Conservation (phyloP, 2,329 filamentous ascomycete species). For the Paramyrothecium sp. region DNA sequence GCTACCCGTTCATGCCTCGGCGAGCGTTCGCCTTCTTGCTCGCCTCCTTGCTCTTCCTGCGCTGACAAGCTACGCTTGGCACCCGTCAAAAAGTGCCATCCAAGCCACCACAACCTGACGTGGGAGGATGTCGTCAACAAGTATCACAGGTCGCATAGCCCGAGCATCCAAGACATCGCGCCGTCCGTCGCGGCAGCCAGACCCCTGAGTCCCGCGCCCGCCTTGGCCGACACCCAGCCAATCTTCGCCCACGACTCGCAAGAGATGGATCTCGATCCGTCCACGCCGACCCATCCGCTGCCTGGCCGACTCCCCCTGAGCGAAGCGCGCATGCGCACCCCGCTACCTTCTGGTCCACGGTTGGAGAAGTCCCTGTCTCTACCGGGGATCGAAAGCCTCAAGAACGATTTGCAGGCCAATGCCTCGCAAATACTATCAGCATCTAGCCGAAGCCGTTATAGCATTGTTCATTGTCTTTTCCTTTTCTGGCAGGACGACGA, state of each 20-base stretch:
- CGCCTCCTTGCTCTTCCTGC: not conserved
- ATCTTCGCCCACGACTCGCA: conserved; percentile 45
- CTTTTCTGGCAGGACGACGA: conserved; percentile 57
- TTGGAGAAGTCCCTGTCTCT: conserved; percentile 49
- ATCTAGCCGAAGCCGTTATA: conserved; percentile 51
- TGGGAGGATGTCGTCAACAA: conserved; percentile 59
- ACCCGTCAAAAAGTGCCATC: conserved; percentile 47
- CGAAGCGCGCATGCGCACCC: conserved; percentile 53
- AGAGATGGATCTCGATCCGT: conserved; percentile 55
- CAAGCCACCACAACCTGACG: conserved; percentile 59
- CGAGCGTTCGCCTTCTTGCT: conserved; percentile 5
- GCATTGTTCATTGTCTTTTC: conserved; percentile 50
- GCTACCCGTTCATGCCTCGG: conserved; percentile 15
- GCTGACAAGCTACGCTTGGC: conserved; percentile 15
- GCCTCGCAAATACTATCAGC: conserved; percentile 49
- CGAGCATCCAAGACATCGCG: conserved; percentile 47
- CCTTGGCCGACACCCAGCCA: conserved; percentile 30
- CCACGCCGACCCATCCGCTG: conserved; percentile 26
- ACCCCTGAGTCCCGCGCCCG: conserved; percentile 45
- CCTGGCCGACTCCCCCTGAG: conserved; percentile 37
- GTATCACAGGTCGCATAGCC: conserved; percentile 51
- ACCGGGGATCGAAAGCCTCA: conserved; percentile 49
- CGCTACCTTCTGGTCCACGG: conserved; percentile 55
- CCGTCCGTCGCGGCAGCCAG: conserved; percentile 37
- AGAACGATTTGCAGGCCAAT: conserved; percentile 50